Percentiles rank a stretch among this genome's conserved stretches.
phyloP scores from a whole-genome alignment of 495 filamentous ascomycete genomes.

The Neurospora terricola region DNA sequence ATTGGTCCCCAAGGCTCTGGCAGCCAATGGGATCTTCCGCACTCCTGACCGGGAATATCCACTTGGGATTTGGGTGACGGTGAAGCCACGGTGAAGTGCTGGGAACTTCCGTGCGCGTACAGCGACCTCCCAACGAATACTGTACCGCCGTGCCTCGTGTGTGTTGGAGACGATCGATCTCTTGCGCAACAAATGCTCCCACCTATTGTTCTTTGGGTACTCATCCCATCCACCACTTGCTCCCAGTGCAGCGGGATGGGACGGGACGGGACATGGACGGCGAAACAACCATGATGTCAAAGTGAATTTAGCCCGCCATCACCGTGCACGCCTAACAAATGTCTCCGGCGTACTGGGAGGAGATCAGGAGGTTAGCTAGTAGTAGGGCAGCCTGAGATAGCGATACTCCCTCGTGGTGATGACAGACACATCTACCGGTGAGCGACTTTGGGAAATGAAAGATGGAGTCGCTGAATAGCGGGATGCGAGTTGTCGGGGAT shows the following conservation, averaged over 20 bases:
- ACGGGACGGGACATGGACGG: neutral
- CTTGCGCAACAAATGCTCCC: neutral
- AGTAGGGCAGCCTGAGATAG: neutral
- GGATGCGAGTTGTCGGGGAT: neutral
- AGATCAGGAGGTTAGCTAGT: neutral
- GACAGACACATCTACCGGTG: neutral
- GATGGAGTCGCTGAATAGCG: neutral
- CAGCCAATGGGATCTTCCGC: neutral
- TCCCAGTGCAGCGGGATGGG: neutral
- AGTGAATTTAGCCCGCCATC: neutral
- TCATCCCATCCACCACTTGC: neutral
- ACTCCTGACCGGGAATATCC: neutral
- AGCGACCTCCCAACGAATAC: neutral
- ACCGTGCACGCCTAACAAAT: neutral
- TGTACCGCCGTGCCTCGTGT: neutral
- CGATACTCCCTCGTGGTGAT: neutral
- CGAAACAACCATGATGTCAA: neutral
- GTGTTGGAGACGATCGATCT: neutral
- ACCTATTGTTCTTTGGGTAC: neutral
- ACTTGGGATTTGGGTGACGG: neutral
- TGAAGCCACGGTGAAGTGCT: neutral
- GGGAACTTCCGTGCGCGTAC: neutral
- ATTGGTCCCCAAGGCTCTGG: neutral
- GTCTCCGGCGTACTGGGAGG: neutral
- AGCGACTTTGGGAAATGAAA: neutral